Evolutionary conservation across 148 eudicot species (phyloP), one percentile per base, ranked within the genome.

Genomic region (Salicornia ramosissima): DNA sequence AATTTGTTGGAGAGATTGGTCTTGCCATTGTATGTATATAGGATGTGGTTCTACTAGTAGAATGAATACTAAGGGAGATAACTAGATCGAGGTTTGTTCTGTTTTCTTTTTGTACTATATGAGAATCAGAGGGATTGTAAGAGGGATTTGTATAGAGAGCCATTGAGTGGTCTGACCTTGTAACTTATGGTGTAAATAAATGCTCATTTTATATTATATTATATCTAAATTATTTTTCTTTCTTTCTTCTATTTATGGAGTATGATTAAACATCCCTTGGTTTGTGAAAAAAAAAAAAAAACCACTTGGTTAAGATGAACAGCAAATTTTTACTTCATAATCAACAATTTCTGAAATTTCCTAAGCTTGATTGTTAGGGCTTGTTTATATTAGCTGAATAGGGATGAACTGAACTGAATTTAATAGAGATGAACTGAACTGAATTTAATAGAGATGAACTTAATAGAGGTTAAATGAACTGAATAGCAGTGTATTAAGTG

Each of bases 151-250:
- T 78, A 74, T 78, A 72, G 72, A 53, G 67, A 53, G 68, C 68
- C 72, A 25, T 29, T 39, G 28, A 60, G 43, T 77, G 68, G 80
- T 64, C 57, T 78, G 50, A 63, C 65, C 65, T 68, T 72, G 77
- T 72, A 78, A 78, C 43, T 68, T 72, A 77, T 78, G 65, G 19
- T 78, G 77, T 78, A 72, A 58, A 78, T 78, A 77, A 59, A 62
- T 40, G 43, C 57, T 25, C 46, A 45, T 72, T 77, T 53, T 36
- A 30, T 65, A 22, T 62, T n/a, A n/a, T n/a, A n/a, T 62, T 36
- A 21, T 62, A 62, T 62, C 47, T 5, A 39, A 10, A 30, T 33
- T 18, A 39, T 0, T 39, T 16, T 16, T 62, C 65, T 21, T 62
- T 58, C 39, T 30, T 15, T 22, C 4, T 49, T 18, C 22, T 5